These are phyloP conservation scores for Amylocarpus encephaloides DNA, from an alignment of 2,329 filamentous ascomycete species.

Conservation along the genomic window DNA sequence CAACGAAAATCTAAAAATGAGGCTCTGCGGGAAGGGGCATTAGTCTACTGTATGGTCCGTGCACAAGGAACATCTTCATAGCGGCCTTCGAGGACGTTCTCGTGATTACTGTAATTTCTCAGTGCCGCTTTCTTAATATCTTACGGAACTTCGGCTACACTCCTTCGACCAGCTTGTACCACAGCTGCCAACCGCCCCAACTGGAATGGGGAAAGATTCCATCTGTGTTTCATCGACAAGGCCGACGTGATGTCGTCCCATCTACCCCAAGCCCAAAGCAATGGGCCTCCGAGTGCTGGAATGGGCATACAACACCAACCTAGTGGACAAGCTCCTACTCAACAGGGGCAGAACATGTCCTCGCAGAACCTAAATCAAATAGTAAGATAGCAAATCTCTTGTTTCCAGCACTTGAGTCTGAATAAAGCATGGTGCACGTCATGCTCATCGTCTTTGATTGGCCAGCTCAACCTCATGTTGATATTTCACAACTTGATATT, in stretches of 20 bases:
- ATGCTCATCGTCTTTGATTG: too few species aligned
- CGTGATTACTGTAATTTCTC: too few species aligned
- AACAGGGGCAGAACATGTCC: constrained; percentile 50
- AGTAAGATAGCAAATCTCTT: constrained; percentile 49
- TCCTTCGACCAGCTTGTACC: too few species aligned
- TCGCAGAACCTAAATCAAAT: constrained; percentile 95
- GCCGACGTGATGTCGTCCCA: constrained; percentile 31
- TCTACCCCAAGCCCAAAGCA: constrained; percentile 41
- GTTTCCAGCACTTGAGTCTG: background rate
- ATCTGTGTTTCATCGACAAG: too few species aligned
- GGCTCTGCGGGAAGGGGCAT: constrained; percentile 29
- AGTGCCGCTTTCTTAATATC: too few species aligned
- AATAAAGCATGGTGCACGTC: too few species aligned
- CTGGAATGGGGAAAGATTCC: too few species aligned
- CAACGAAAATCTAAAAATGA: constrained; percentile 5
- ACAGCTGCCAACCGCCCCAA: too few species aligned
- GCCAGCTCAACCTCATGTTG: too few species aligned
- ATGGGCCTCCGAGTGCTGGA: constrained; percentile 38
- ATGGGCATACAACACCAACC: constrained; percentile 43
- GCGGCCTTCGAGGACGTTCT: too few species aligned
- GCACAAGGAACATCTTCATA: background rate
- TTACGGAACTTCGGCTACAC: too few species aligned
- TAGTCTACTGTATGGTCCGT: constrained; percentile 12
- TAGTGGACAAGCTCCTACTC: constrained; percentile 41
- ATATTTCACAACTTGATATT: too few species aligned